Evolutionary conservation across 2,329 filamentous ascomycete genomes (phyloP), one percentile per base, ranked within the genome.

Genomic region (Talaromyces funiculosus): DNA sequence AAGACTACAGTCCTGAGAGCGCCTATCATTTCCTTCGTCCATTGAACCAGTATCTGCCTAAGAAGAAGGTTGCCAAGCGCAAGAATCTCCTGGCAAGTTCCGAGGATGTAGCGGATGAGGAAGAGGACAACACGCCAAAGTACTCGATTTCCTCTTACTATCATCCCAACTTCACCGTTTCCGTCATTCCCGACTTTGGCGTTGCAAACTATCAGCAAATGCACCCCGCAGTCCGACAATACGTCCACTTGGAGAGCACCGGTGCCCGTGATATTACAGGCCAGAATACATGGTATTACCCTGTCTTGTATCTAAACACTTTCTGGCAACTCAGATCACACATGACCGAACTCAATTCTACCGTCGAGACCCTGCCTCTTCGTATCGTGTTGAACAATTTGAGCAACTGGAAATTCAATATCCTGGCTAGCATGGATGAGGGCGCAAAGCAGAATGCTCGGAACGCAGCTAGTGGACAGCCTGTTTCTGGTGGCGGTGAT

Each of bases 321-420:
- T 99, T 99, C 77, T 99, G 94, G 94, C 93, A 97, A 76, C 82
- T 99, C 65, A 90, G 85, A 72, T 87, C 83, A 64, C 91, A 97
- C 68, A 97, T 97, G 93, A 90, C 84, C 22, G 83, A 92, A 66
- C 80, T 99, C 55, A 99, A 99, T 73, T 88, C 90, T 16, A 97
- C 94, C 0, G 90, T 96, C 67, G 88, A 86, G 68, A 86, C 85
- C 22, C 79, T 96, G 26, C 91, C 92, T 2, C 79, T 97, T 64
- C 90, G 91, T 63, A 88, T 97, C 64, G 87, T 92, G 62, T 81
- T 97, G 33, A 87, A 87, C 75, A 94, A 94, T 74, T 78, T 95
- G 69, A 83, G 84, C 51, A 84, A 89, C 72, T 97, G 93, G 92
- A 92, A 97, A 73, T 97, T 96, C 78, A 88, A 85, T 72, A 78